A percentile compares a stretch with the other conserved stretches of the same genome.
These are phyloP conservation scores for Phytophthora sansomeana DNA, from an alignment of 352 stramenopile genomes.

Conservation along the genomic window DNA sequence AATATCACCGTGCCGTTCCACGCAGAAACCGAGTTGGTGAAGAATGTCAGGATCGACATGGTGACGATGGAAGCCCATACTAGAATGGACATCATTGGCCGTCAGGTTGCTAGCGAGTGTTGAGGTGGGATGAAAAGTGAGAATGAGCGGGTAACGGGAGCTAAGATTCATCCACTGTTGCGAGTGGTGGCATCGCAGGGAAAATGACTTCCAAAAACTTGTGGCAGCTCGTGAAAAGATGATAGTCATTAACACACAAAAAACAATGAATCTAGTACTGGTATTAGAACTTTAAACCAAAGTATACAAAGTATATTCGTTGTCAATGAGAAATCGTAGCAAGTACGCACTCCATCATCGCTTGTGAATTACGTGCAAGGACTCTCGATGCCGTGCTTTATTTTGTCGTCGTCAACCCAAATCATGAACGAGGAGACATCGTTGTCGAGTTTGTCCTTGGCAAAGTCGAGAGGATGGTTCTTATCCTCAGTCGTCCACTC, in stretches of 20 bases:
- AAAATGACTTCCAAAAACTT: too few species aligned
- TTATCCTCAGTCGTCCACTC: conserved; percentile 16
- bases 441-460: conserved; percentile 15
- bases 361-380: neutral
- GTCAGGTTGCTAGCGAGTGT: neutral
- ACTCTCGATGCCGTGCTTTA: conserved; percentile 7
- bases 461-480: conserved; percentile 6
- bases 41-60: neutral
- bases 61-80: neutral
- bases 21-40: conserved; percentile 13
- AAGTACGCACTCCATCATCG: neutral
- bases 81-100: neutral
- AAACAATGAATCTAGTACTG: too few species aligned
- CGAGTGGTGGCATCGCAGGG: neutral
- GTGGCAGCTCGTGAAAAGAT: too few species aligned
- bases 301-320: neutral
- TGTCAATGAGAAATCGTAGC: neutral
- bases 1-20: conserved; percentile 35
- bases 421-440: conserved; percentile 17
- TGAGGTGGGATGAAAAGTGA: neutral
- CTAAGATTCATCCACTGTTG: neutral
- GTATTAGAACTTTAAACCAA: neutral
- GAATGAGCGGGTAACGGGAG: neutral
- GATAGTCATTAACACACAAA: too few species aligned
- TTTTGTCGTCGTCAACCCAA: conserved; percentile 1